Percentiles rank a stretch among this genome's conserved stretches.
These are phyloP conservation scores for Trichosanthes truncata DNA, from an alignment of 306 rosid species.

Conservation along the genomic window DNA sequence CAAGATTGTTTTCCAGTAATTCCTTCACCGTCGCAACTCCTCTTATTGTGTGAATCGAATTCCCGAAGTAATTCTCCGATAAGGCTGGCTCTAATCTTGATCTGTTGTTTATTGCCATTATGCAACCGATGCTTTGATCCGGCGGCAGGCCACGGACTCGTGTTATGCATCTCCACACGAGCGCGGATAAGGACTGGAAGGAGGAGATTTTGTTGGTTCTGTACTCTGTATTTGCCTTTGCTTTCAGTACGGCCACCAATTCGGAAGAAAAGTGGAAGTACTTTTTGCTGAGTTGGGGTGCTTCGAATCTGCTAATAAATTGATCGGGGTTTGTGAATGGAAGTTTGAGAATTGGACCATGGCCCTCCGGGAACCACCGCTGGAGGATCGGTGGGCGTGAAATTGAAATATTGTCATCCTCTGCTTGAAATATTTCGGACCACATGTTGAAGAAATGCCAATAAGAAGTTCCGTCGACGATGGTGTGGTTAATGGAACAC, in stretches of 20 bases:
- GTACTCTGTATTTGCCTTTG: constrained; percentile 37
- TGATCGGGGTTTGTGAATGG: constrained; percentile 37
- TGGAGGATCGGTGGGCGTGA: constrained; percentile 27
- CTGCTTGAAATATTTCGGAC: constrained; percentile 46
- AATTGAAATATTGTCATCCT: not conserved
- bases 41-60: not conserved
- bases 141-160: not conserved
- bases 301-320: constrained; percentile 30
- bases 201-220: constrained; percentile 37
- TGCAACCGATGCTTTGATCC: not conserved
- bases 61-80: constrained; percentile 45
- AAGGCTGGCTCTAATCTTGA: constrained; percentile 39
- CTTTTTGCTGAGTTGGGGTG: constrained; percentile 37
- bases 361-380: constrained; percentile 44
- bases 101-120: constrained; percentile 30
- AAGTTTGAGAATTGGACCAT: constrained; percentile 27
- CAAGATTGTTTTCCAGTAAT: constrained; percentile 25
- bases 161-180: constrained; percentile 32
- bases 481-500: constrained; percentile 39
- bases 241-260: constrained; percentile 40
- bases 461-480: constrained; percentile 35
- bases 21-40: constrained; percentile 19
- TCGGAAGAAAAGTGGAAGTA: constrained; percentile 45
- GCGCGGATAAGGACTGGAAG: constrained; percentile 49
- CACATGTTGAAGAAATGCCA: constrained; percentile 56